These are phyloP conservation scores for Hygrophoropsis aurantiaca DNA, from an alignment of 768 basidiomycete species.

Conservation along the genomic window DNA sequence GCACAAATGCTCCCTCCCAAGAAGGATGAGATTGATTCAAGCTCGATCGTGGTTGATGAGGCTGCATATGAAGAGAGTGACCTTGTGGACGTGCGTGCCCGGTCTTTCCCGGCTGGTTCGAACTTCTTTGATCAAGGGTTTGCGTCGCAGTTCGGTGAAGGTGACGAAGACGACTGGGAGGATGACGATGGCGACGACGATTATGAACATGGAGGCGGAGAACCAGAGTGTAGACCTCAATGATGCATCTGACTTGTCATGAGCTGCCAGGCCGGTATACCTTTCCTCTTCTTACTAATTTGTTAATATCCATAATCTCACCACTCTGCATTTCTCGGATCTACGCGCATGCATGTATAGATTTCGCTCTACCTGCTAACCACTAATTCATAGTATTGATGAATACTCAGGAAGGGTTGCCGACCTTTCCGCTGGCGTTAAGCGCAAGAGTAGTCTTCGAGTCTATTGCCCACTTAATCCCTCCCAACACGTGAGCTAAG, in stretches of 20 bases:
- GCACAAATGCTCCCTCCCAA: constrained; percentile 72
- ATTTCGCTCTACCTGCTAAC: constrained; percentile 7
- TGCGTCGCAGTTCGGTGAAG: constrained; percentile 68
- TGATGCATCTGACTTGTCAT: constrained; percentile 26
- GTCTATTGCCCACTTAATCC: constrained; percentile 71
- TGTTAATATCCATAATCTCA: constrained; percentile 12
- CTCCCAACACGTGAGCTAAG: constrained; percentile 70
- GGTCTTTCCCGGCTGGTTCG: constrained; percentile 70
- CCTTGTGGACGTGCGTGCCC: constrained; percentile 81
- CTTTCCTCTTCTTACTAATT: constrained; percentile 11
- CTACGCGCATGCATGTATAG: constrained; percentile 28
- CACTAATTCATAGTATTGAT: constrained; percentile 18
- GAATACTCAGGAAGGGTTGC: constrained; percentile 34
- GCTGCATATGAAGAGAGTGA: constrained; percentile 73
- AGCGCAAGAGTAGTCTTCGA: constrained; percentile 71
- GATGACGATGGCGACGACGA: constrained; percentile 69
- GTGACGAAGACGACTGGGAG: constrained; percentile 68
- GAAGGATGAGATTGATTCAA: constrained; percentile 69
- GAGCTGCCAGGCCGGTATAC: constrained; percentile 8
- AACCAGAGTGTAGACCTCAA: constrained; percentile 65
- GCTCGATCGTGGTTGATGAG: constrained; percentile 69
- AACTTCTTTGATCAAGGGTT: constrained; percentile 79
- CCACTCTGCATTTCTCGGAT: constrained; percentile 14
- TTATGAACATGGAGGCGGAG: constrained; percentile 36
- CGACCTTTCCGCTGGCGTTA: constrained; percentile 60